phyloP scores from a whole-genome alignment of 1,284 basidiomycete genomes.

The Trichosporon asahii region DNA sequence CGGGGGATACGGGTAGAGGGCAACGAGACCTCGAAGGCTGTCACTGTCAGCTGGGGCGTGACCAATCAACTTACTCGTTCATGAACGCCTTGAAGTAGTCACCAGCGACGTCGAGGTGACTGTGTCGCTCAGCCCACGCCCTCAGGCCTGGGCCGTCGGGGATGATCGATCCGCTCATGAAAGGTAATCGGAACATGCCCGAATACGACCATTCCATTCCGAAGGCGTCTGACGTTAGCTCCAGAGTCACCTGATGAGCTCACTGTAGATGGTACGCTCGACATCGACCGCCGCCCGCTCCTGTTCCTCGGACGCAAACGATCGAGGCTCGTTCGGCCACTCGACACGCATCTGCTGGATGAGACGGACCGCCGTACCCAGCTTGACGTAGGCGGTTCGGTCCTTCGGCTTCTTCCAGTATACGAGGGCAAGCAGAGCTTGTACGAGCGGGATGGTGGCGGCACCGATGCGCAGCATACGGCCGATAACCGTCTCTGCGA shows the following conservation, averaged over 20 bases:
- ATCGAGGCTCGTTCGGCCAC: constrained; percentile 8
- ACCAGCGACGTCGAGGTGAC: not conserved
- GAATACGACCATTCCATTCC: constrained; percentile 11
- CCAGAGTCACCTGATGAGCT: not conserved
- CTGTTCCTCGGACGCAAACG: not conserved
- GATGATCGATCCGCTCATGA: not conserved
- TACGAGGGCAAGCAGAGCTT: constrained; percentile 22
- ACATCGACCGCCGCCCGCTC: not conserved
- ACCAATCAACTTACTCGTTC: not conserved
- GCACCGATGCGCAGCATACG: constrained; percentile 16
- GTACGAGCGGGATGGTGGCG: constrained; percentile 21
- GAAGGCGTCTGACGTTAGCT: not conserved
- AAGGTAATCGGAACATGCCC: not conserved
- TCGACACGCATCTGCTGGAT: constrained; percentile 25
- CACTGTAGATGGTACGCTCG: constrained; percentile 5
- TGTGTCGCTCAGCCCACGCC: constrained; percentile 1
- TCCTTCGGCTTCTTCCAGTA: constrained; percentile 24
- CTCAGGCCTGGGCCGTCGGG: not conserved
- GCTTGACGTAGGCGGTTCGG: constrained; percentile 24
- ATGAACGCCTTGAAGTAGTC: constrained; percentile 10
- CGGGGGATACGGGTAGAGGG: not conserved
- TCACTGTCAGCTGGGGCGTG: not conserved
- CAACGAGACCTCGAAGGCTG: not conserved
- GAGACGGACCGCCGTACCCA: constrained; percentile 30
- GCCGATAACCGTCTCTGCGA: constrained; percentile 24